phyloP scores from a whole-genome alignment of 768 basidiomycete species.

The Calvatia gigantea region DNA sequence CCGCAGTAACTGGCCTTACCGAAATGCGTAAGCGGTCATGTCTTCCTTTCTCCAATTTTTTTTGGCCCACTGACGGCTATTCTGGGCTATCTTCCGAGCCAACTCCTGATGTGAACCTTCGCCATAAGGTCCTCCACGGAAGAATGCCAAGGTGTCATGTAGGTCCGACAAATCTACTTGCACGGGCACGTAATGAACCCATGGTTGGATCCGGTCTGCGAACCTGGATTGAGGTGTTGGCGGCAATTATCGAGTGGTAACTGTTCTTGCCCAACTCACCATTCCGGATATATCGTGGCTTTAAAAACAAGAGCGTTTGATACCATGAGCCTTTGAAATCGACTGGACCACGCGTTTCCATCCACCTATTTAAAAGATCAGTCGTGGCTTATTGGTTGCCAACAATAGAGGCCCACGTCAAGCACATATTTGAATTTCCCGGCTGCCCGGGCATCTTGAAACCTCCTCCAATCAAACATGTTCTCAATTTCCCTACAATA shows the following conservation, averaged over 20 bases:
- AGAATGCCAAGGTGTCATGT: constrained; percentile 70
- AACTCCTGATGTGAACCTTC: constrained; percentile 58
- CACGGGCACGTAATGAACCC: constrained; percentile 75
- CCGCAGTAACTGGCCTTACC: constrained; percentile 29
- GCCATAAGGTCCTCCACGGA: constrained; percentile 58
- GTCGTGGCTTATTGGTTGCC: neutral
- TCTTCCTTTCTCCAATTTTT: constrained; percentile 60
- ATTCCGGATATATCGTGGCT: constrained; percentile 65
- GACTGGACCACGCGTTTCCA: constrained; percentile 60
- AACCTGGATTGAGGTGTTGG: constrained; percentile 45
- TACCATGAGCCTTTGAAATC: constrained; percentile 58
- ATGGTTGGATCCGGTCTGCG: constrained; percentile 51
- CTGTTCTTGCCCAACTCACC: too few relatives aligned
- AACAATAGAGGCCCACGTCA: constrained; percentile 34
- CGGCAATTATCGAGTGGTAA: too few relatives aligned
- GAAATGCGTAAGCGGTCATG: constrained; percentile 53
- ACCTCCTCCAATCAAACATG: constrained; percentile 44
- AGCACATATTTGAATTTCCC: constrained; percentile 55
- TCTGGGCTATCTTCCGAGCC: constrained; percentile 48
- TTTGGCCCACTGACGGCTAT: constrained; percentile 55
- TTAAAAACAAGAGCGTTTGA: constrained; percentile 62
- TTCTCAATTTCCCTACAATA: constrained; percentile 40
- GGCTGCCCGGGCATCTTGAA: constrained; percentile 31
- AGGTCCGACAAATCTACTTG: constrained; percentile 64
- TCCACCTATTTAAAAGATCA: constrained; percentile 35